These are phyloP conservation scores for Ajuga chamaepitys DNA, from an alignment of 257 asterid genomes.

Conservation along the genomic window DNA sequence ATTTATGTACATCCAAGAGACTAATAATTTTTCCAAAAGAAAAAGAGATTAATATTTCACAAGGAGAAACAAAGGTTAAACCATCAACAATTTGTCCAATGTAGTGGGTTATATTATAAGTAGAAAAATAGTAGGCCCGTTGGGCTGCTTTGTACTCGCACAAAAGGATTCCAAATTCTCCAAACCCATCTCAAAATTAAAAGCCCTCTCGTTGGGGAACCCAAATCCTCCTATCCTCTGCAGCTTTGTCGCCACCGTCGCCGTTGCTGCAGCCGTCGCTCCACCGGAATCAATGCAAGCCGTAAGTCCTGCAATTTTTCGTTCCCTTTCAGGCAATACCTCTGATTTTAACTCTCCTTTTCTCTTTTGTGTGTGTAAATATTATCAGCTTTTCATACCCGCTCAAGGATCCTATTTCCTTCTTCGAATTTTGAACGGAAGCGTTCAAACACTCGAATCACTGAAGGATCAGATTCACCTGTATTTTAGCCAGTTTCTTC, in stretches of 20 bases:
- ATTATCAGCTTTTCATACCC: slow-evolving; percentile 39
- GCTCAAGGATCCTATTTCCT: slow-evolving; percentile 52
- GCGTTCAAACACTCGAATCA: slow-evolving; percentile 51
- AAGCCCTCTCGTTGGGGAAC: not conserved
- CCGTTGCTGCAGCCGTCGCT: slow-evolving; percentile 7
- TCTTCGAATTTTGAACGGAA: slow-evolving; percentile 44
- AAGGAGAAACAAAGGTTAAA: too few relatives aligned
- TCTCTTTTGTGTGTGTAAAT: not conserved
- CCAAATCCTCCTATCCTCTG: not conserved
- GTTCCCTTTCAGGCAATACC: not conserved
- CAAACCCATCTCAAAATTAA: not conserved
- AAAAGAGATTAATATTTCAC: too few relatives aligned
- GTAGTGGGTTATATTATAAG: too few relatives aligned
- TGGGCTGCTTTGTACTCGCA: too few relatives aligned
- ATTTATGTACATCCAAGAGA: too few relatives aligned
- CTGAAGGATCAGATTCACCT: slow-evolving; percentile 43
- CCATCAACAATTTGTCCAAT: too few relatives aligned
- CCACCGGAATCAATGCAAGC: slow-evolving; percentile 28
- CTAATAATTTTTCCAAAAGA: too few relatives aligned
- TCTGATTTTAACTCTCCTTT: not conserved
- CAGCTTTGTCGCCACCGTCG: slow-evolving; percentile 19
- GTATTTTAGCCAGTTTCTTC: slow-evolving; percentile 28
- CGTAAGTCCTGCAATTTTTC: not conserved
- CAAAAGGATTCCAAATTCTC: too few relatives aligned
- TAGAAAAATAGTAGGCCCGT: too few relatives aligned